These are phyloP conservation scores for Flagelloscypha sp. DNA, from an alignment of 768 basidiomycete species.

Conservation along the genomic window DNA sequence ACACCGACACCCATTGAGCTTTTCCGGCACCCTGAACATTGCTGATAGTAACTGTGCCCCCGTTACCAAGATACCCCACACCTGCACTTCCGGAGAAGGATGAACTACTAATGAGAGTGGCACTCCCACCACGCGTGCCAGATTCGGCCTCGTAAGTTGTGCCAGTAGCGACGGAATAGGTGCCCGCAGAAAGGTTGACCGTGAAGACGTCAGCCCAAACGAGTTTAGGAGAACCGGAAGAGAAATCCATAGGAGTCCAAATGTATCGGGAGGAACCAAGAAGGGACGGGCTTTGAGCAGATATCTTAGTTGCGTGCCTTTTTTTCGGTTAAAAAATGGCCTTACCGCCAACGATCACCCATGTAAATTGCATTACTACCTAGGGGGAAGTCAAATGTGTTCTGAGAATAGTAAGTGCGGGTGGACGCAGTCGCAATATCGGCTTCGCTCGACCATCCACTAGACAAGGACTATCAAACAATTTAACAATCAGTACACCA, in stretches of 20 bases:
- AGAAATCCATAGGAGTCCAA: slow-evolving; percentile 54
- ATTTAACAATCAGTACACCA: slow-evolving; percentile 1
- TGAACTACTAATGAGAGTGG: slow-evolving; percentile 31
- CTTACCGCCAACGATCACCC: slow-evolving; percentile 60
- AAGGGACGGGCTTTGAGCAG: no score
- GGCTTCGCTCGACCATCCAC: slow-evolving; percentile 47
- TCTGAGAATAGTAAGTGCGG: slow-evolving; percentile 56
- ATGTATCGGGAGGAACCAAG: slow-evolving; percentile 53
- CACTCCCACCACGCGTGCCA: slow-evolving; percentile 40
- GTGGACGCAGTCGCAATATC: slow-evolving; percentile 46
- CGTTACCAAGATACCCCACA: slow-evolving; percentile 51
- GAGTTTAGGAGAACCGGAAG: slow-evolving; percentile 44
- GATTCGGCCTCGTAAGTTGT: slow-evolving; percentile 50
- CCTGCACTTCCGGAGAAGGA: slow-evolving; percentile 46
- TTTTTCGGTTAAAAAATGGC: no score
- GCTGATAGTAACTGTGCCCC: slow-evolving; percentile 48
- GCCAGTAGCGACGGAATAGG: slow-evolving; percentile 38
- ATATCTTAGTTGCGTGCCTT: no score
- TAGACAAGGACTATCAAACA: slow-evolving; percentile 35
- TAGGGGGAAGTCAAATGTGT: slow-evolving; percentile 44
- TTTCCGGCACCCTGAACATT: slow-evolving; percentile 46
- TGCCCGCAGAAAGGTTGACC: slow-evolving; percentile 37
- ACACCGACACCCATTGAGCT: slow-evolving; percentile 53
- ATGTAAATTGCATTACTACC: slow-evolving; percentile 48
- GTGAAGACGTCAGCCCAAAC: slow-evolving; percentile 52